Evolutionary conservation across 306 rosid genomes (phyloP).

Genomic region (Trifolium dubium): DNA sequence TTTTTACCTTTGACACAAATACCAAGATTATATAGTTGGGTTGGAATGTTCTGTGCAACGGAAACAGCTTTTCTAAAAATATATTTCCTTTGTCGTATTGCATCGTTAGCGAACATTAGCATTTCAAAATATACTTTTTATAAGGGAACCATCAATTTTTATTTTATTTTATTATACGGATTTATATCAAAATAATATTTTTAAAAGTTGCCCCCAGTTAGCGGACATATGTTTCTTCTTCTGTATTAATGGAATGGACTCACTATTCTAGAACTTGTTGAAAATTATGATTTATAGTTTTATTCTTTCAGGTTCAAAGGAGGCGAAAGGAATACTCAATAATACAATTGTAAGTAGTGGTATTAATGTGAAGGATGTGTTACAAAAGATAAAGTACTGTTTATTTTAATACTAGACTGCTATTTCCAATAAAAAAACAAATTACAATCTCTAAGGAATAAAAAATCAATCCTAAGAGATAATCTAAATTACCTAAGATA

Average conservation of each 20-base stretch:
- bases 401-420: conserved; percentile 1
- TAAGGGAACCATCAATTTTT: neutral
- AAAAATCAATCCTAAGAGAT: neutral
- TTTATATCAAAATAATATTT: neutral
- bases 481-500: conserved; percentile 18
- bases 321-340: neutral
- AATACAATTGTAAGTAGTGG: neutral
- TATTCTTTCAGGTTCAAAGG: neutral
- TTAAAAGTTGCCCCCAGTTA: neutral
- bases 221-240: neutral
- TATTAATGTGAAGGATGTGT: neutral
- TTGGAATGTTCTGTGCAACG: conserved; percentile 21
- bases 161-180: neutral
- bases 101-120: too few relatives aligned
- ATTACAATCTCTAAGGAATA: neutral
- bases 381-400: neutral
- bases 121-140: too few relatives aligned
- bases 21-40: conserved; percentile 9
- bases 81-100: conserved; percentile 26
- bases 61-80: conserved; percentile 7
- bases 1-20: conserved; percentile 26
- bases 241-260: conserved; percentile 16
- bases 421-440: neutral
- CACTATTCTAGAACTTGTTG: neutral
- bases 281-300: neutral